A percentile compares a stretch with the other conserved stretches of the same genome.
Evolutionary conservation across 108 stramenopile species (phyloP).

Genomic region (Conticribra weissflogii): DNA sequence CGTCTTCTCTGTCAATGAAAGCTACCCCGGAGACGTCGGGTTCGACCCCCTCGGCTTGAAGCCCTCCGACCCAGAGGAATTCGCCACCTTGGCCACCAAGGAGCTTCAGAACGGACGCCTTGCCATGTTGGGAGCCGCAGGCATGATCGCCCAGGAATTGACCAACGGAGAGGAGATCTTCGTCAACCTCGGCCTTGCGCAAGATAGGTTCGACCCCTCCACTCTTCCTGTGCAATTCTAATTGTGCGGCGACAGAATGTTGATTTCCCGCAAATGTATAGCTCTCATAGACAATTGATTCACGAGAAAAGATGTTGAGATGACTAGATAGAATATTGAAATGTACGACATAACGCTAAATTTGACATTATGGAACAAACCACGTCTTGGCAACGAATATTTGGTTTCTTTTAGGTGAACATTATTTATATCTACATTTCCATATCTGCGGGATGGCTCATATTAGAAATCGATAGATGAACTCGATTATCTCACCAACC

Average conservation of each 20-base stretch:
- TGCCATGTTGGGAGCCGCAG: slow-evolving; percentile 80
- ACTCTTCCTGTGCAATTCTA: slow-evolving; percentile 46
- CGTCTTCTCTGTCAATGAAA: too few relatives aligned
- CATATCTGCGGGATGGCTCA: too few relatives aligned
- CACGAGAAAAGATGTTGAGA: slow-evolving; percentile 1
- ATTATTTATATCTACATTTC: too few relatives aligned
- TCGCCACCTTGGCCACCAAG: slow-evolving; percentile 73
- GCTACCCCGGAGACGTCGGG: slow-evolving; percentile 68
- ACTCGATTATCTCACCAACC: too few relatives aligned
- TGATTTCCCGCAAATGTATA: background rate
- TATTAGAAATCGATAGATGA: too few relatives aligned
- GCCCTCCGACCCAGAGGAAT: slow-evolving; percentile 67
- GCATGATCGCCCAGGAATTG: slow-evolving; percentile 80
- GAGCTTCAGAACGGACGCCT: slow-evolving; percentile 90
- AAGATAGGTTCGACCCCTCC: slow-evolving; percentile 46
- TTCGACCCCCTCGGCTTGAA: slow-evolving; percentile 84
- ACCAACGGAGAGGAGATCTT: slow-evolving; percentile 57
- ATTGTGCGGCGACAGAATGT: background rate
- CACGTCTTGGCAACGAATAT: background rate
- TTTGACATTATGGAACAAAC: background rate
- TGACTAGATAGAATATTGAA: background rate
- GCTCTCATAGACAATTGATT: background rate
- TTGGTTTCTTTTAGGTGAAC: background rate
- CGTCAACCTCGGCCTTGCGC: slow-evolving; percentile 49
- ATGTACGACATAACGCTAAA: background rate